Percentiles rank a stretch among this genome's conserved stretches.
Conservation (phyloP, 1,139 yeast species). For the Yamadazyma atlantica region DNA sequence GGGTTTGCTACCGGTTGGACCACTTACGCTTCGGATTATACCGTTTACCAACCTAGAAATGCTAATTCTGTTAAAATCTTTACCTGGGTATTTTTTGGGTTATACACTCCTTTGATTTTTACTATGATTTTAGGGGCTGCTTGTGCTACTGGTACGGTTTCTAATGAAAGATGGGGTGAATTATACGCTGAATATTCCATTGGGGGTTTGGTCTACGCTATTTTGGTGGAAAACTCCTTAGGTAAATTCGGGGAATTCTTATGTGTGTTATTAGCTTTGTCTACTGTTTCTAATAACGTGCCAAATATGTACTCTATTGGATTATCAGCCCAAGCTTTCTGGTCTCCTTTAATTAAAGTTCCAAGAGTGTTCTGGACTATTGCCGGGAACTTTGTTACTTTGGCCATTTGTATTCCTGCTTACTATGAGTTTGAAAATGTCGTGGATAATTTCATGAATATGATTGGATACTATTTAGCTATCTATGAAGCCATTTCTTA, state of each 20-base stretch:
- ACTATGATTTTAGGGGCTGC: constrained; percentile 87
- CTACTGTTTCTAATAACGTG: constrained; percentile 85
- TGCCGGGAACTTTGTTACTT: constrained; percentile 68
- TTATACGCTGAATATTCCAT: constrained; percentile 55
- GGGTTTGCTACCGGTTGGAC: constrained; percentile 98
- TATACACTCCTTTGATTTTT: constrained; percentile 66
- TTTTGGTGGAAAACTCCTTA: constrained; percentile 74
- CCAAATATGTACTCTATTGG: constrained; percentile 93
- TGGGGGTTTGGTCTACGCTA: constrained; percentile 82
- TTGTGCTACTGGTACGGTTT: constrained; percentile 63
- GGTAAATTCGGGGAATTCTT: constrained; percentile 90
- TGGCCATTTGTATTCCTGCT: constrained; percentile 88
- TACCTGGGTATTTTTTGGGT: constrained; percentile 60
- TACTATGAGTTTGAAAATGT: constrained; percentile 69
- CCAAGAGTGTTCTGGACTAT: constrained; percentile 86
- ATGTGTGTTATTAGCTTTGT: constrained; percentile 76
- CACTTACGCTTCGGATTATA: constrained; percentile 89
- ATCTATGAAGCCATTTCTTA: constrained; percentile 72
- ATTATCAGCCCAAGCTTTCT: constrained; percentile 78
- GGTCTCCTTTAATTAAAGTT: constrained; percentile 66
- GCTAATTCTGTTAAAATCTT: constrained; percentile 61
- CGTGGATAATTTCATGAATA: constrained; percentile 84
- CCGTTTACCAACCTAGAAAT: constrained; percentile 74
- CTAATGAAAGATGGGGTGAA: constrained; percentile 47
- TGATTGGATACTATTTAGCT: constrained; percentile 88